phyloP scores from a whole-genome alignment of 1,284 basidiomycete species.

The Cryptococcus hybrid region DNA sequence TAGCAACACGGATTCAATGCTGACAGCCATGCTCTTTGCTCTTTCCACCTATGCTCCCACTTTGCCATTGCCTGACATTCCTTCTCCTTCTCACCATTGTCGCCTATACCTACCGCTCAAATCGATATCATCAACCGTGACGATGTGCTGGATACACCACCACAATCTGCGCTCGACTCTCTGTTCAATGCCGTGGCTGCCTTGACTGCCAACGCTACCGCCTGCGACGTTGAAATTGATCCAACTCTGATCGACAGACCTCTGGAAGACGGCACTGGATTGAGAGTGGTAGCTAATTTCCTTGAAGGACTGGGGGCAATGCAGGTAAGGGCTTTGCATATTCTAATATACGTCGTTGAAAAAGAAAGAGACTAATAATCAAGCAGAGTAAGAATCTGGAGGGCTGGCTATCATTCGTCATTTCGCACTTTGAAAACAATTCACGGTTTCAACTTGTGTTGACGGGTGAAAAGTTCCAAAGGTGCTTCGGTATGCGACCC shows the following conservation, averaged over 20 bases:
- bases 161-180: neutral
- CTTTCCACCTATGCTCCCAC: neutral
- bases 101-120: neutral
- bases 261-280: neutral
- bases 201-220: neutral
- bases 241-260: neutral
- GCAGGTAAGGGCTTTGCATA: neutral
- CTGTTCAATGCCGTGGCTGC: neutral
- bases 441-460: constrained; percentile 11
- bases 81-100: constrained; percentile 15
- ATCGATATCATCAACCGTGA: neutral
- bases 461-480: constrained; percentile 2
- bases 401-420: constrained; percentile 8
- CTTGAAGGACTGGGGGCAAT: constrained; percentile 1
- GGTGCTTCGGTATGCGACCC: constrained; percentile 10
- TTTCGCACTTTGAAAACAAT: constrained; percentile 9
- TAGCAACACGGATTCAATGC: neutral
- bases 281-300: constrained; percentile 1
- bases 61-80: constrained; percentile 2
- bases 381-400: constrained; percentile 9
- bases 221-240: neutral
- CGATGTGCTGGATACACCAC: neutral
- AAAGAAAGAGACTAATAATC: neutral
- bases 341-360: constrained; percentile 1
- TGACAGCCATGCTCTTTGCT: neutral